Conservation (phyloP, 306 rosid genomes). For the Amphicarpaea edgeworthii region DNA sequence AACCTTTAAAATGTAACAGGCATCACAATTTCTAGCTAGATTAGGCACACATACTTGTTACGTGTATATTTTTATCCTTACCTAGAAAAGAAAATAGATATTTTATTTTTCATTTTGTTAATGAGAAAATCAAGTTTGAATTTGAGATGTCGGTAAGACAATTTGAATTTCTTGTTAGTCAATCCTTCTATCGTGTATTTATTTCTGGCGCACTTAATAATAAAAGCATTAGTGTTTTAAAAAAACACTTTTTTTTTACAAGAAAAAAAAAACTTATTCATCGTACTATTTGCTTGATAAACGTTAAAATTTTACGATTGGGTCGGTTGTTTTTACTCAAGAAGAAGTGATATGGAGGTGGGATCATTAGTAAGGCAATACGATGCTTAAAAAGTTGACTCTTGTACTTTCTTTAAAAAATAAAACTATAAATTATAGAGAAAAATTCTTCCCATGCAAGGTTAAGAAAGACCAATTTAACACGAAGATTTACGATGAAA, state of each 20-base stretch:
- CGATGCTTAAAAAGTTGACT: no score
- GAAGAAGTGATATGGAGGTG: no score
- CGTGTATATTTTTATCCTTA: neutral
- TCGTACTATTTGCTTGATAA: no score
- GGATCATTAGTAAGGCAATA: no score
- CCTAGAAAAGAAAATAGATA: neutral
- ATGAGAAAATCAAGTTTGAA: neutral
- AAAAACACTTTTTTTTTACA: no score
- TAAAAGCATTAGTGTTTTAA: no score
- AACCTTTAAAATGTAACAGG: neutral
- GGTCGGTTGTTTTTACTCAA: neutral
- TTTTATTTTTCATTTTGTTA: neutral
- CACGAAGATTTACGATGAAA: neutral
- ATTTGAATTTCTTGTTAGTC: no score
- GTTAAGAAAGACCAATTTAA: neutral
- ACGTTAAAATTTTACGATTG: no score
- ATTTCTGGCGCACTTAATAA: no score
- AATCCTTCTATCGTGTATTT: no score
- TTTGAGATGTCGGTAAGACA: neutral
- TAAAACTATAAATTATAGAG: neutral
- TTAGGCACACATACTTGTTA: neutral
- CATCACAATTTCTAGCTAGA: neutral
- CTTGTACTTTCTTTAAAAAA: no score
- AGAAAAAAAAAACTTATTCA: neutral
- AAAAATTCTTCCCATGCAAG: neutral